Evolutionary conservation across 2,329 filamentous ascomycete species (phyloP), one percentile per base, ranked within the genome.

Genomic region (Westerdykella aurantiaca): DNA sequence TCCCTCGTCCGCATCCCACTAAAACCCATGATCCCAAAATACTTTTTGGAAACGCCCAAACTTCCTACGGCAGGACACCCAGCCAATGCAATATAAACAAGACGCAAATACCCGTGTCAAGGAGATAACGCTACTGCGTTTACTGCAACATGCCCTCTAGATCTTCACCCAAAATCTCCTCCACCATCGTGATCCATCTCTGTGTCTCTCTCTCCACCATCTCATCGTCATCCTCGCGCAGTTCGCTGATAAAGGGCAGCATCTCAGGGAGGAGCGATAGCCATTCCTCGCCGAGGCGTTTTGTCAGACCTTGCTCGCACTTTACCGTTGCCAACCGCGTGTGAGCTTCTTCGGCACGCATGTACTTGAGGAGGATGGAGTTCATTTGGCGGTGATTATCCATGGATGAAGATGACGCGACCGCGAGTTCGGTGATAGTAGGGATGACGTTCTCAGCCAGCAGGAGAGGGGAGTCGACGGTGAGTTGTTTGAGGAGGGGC

Each of bases 161-260:
- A 57, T 85, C 89, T 76, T 97, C 91, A 5, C 93, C 93, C 41
- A 97, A 71, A 23, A 94, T 85, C 38, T 80, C 83, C 70, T 97
- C 91, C 62, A 98, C 94, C 69, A 83, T 82, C 62, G 84, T 79
- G 56, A 97, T 93, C 91, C 93, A 96, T 58, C 81, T 77, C 63
- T 90, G 80, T 31, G 89, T 91, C 73, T 95, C 90, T 61, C 82
- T 76, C 72, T 98, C 93, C 18, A 98, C 91, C 22, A 78, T 77
- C 71, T 97, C 93, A 61, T 97, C 90, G 55, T 97, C 93, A 64
- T 98, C 93, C 63, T 98, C 93, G 71, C 95, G 85, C 60, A 95
- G 68, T 72, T 98, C 93, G 60, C 88, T 94, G 57, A 99, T 95
- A 52, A 91, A 88, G 16, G 94, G 91, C 64, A 98, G 71, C 85